phyloP scores from a whole-genome alignment of 1,139 yeast species.

The Pichia cactophila region DNA sequence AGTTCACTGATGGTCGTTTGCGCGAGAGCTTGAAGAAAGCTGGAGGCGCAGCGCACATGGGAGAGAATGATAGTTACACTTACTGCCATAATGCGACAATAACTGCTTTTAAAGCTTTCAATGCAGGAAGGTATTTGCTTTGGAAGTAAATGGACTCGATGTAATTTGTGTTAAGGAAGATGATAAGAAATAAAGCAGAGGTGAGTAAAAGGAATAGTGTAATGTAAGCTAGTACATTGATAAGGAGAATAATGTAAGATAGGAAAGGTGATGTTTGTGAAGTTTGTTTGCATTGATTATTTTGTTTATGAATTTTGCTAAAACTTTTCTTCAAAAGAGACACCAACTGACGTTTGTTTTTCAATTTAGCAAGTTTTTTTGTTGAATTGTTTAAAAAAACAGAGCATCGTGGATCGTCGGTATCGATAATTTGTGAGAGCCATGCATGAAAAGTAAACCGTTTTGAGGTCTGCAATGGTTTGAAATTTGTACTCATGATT shows the following conservation, averaged over 20 bases:
- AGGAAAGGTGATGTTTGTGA: not conserved
- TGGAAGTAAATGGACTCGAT: not conserved
- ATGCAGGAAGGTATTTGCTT: not conserved
- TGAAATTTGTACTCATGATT: not conserved
- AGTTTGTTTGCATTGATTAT: not conserved
- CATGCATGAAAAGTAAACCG: conserved; percentile 3
- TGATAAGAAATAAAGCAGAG: not conserved
- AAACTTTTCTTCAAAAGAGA: conserved; percentile 5
- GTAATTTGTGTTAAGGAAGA: conserved; percentile 2
- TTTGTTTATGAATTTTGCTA: not conserved
- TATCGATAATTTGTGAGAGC: conserved; percentile 5
- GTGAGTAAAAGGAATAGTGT: not conserved
- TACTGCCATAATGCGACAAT: not conserved
- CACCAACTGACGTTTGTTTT: conserved; percentile 14
- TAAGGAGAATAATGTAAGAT: not conserved
- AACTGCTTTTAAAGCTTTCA: conserved; percentile 1
- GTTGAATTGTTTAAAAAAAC: conserved; percentile 4
- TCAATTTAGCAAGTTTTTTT: conserved; percentile 3
- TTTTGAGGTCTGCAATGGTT: not conserved
- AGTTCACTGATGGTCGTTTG: not conserved
- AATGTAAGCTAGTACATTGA: not conserved
- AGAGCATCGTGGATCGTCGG: not conserved
- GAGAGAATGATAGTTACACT: too few relatives aligned
- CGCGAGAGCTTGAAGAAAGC: not conserved
- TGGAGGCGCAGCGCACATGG: too few relatives aligned